These are phyloP conservation scores for Petasospora rhodanensis DNA, from an alignment of 1,139 yeast genomes.

Conservation along the genomic window DNA sequence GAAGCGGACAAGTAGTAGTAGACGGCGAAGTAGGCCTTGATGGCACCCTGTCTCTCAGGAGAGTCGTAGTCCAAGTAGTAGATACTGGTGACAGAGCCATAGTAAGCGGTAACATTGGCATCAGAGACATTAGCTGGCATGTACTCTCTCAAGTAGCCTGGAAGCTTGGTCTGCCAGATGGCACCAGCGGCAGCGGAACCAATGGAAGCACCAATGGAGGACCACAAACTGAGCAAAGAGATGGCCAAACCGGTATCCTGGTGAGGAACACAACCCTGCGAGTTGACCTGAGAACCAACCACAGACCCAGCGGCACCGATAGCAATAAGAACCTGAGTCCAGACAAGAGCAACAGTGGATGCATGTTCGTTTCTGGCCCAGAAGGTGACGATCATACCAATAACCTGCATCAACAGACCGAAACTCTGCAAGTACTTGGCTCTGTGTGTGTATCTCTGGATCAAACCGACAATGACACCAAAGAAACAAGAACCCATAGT, in stretches of 20 bases:
- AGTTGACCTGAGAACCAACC: slow-evolving; percentile 32
- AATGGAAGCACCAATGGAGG: slow-evolving; percentile 40
- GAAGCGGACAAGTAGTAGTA: slow-evolving; percentile 26
- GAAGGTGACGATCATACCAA: slow-evolving; percentile 30
- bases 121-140: slow-evolving; percentile 25
- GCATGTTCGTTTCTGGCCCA: slow-evolving; percentile 26
- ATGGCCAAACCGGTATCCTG: slow-evolving; percentile 43
- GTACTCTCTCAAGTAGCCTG: slow-evolving; percentile 27
- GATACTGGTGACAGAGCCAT: slow-evolving; percentile 22
- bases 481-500: slow-evolving; percentile 34
- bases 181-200: slow-evolving; percentile 45
- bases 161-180: slow-evolving; percentile 42
- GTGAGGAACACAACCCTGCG: slow-evolving; percentile 39
- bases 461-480: slow-evolving; percentile 32
- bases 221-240: slow-evolving; percentile 38
- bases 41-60: slow-evolving; percentile 30
- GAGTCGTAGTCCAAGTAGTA: slow-evolving; percentile 25
- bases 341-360: slow-evolving; percentile 24
- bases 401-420: slow-evolving; percentile 29
- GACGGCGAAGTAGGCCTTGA: slow-evolving; percentile 29
- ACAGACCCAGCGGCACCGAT: slow-evolving; percentile 33
- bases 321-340: slow-evolving; percentile 25
- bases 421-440: slow-evolving; percentile 30
- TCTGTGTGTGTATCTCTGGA: slow-evolving; percentile 30
- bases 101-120: slow-evolving; percentile 19